Percentiles rank a stretch among this genome's conserved stretches.
Evolutionary conservation across 108 stramenopile species (phyloP).

Genomic region (Nitzschia putrida): DNA sequence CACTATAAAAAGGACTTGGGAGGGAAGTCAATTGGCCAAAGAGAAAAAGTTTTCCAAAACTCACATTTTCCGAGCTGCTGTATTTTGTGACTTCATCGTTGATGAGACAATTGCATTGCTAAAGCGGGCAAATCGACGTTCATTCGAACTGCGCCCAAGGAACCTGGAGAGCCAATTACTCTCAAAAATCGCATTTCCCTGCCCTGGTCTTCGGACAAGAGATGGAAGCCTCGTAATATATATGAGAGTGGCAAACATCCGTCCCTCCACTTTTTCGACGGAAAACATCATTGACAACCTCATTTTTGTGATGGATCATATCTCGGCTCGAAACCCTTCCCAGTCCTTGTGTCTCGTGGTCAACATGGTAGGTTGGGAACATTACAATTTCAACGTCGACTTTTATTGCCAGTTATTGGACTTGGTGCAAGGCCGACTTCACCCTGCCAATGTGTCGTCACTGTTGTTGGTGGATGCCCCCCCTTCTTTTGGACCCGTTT

Average conservation of each 20-base stretch:
- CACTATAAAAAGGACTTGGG: neutral
- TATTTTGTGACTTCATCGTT: constrained; percentile 6
- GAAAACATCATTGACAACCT: constrained; percentile 51
- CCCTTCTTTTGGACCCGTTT: constrained; percentile 44
- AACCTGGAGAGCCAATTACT: constrained; percentile 23
- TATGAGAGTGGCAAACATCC: constrained; percentile 51
- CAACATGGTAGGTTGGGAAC: constrained; percentile 50
- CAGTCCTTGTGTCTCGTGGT: constrained; percentile 50
- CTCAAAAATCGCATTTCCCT: constrained; percentile 44
- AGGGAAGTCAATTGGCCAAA: neutral
- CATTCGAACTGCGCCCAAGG: neutral
- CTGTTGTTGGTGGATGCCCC: constrained; percentile 61
- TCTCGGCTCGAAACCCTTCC: constrained; percentile 26
- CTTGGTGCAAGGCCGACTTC: constrained; percentile 35
- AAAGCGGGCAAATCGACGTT: neutral
- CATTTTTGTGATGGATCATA: constrained; percentile 49
- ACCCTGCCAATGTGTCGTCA: constrained; percentile 37
- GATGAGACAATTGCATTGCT: neutral
- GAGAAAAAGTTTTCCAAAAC: constrained; percentile 4
- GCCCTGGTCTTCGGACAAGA: constrained; percentile 48
- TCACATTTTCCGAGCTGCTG: constrained; percentile 3
- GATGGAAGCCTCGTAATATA: constrained; percentile 49
- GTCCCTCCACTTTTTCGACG: constrained; percentile 38
- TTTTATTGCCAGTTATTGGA: constrained; percentile 49
- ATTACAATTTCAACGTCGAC: constrained; percentile 39